Percentiles rank a stretch among this genome's conserved stretches.
Conservation (phyloP, 2,329 filamentous ascomycete species). For the Cladophialophora exuberans region DNA sequence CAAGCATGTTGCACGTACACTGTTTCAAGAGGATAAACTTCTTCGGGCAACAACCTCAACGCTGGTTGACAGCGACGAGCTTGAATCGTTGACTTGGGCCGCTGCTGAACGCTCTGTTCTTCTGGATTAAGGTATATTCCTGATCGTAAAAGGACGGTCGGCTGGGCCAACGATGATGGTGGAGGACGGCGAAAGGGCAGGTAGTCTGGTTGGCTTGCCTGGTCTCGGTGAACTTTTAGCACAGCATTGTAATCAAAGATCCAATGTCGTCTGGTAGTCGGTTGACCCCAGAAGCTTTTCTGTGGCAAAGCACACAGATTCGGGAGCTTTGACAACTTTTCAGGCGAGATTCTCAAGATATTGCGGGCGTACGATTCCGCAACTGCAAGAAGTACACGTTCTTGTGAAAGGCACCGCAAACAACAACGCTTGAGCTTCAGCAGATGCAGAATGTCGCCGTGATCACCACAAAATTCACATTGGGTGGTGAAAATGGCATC, state of each 20-base stretch:
- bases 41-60: slow-evolving; percentile 1
- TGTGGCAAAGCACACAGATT: slow-evolving; percentile 14
- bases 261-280: neutral
- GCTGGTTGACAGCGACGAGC: slow-evolving; percentile 9
- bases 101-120: slow-evolving; percentile 10
- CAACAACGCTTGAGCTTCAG: slow-evolving; percentile 22
- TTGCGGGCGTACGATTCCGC: slow-evolving; percentile 2
- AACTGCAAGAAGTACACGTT: slow-evolving; percentile 22
- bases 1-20: slow-evolving; percentile 20
- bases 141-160: neutral
- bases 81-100: slow-evolving; percentile 10
- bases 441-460: slow-evolving; percentile 21
- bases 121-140: neutral
- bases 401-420: slow-evolving; percentile 24
- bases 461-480: slow-evolving; percentile 19
- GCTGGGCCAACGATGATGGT: neutral
- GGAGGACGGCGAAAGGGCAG: neutral
- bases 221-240: slow-evolving; percentile 2
- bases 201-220: neutral
- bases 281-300: slow-evolving; percentile 19
- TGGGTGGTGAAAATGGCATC: slow-evolving; percentile 13
- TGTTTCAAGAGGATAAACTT: slow-evolving; percentile 17
- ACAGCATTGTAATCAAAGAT: slow-evolving; percentile 15
- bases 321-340: slow-evolving; percentile 10
- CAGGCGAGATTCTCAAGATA: slow-evolving; percentile 8